These are phyloP conservation scores for Chloromonas sp. DNA, from an alignment of 163 green algal species.

Conservation along the genomic window DNA sequence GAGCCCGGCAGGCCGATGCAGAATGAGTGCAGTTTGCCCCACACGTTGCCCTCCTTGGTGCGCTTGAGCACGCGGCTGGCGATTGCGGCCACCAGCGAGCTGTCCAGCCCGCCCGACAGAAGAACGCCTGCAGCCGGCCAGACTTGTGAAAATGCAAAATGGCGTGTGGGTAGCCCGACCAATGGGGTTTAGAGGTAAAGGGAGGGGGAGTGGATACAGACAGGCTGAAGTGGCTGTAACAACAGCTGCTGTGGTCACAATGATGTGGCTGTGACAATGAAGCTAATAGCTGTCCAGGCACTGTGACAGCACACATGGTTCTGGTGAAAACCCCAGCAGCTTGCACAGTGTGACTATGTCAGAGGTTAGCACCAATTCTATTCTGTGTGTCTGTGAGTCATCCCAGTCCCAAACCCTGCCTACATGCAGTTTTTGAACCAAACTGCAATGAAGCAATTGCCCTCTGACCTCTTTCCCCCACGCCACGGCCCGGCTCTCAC, in stretches of 20 bases:
- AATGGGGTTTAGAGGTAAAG: not conserved
- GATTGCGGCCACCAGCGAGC: conserved; percentile 89
- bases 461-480: not conserved
- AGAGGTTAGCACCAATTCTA: no score
- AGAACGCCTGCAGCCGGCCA: conserved; percentile 50
- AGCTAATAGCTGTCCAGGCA: no score
- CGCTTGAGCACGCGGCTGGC: conserved; percentile 46
- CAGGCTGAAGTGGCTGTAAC: not conserved
- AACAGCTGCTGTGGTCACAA: not conserved
- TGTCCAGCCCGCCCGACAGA: conserved; percentile 95
- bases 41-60: conserved; percentile 23
- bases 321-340: no score
- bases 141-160: not conserved
- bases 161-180: not conserved
- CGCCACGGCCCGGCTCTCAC: conserved; percentile 9
- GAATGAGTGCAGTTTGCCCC: conserved; percentile 87
- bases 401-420: no score
- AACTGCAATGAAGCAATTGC: no score
- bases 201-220: not conserved
- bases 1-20: conserved; percentile 83
- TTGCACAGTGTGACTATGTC: no score
- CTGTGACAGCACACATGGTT: no score
- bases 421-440: no score
- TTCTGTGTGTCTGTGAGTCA: no score
- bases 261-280: no score